Evolutionary conservation across 2,329 filamentous ascomycete species (phyloP).

Genomic region (Emmonsia crescens): DNA sequence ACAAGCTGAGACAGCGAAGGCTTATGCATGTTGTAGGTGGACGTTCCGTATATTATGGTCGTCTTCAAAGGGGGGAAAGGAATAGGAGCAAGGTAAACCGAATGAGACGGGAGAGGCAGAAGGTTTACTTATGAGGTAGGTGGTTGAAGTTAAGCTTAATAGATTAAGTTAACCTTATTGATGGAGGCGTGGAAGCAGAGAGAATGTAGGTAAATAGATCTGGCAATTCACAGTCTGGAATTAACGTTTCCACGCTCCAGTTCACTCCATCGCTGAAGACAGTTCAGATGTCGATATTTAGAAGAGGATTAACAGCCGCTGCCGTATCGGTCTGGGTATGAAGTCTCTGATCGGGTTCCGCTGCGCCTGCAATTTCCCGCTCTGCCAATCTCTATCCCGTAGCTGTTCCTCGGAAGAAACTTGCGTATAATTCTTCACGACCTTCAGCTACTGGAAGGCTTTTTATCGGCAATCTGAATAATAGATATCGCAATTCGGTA

Average conservation of each 20-base stretch:
- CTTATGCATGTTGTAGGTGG: slow-evolving; percentile 44
- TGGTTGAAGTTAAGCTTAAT: not conserved
- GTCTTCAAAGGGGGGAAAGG: not conserved
- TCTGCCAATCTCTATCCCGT: not conserved
- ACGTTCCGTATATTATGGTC: not conserved
- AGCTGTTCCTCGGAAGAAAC: not conserved
- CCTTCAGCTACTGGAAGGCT: not conserved
- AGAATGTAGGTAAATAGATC: not conserved
- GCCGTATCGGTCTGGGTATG: no score
- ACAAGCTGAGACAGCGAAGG: slow-evolving; percentile 49
- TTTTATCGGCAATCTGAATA: not conserved
- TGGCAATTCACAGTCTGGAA: not conserved
- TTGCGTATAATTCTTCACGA: not conserved
- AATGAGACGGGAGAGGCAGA: not conserved
- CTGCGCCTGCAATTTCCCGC: not conserved
- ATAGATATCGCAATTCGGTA: not conserved
- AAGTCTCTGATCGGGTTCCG: not conserved
- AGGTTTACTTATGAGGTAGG: not conserved
- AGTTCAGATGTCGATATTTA: not conserved
- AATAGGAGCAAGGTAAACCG: not conserved
- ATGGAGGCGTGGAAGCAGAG: not conserved
- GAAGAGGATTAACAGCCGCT: not conserved
- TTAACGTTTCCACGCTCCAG: not conserved
- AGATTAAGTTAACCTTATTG: not conserved
- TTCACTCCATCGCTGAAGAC: not conserved